Evolutionary conservation across 2,329 filamentous ascomycete genomes (phyloP), one percentile per base, ranked within the genome.

Genomic region (Podosphaera leucotricha): DNA sequence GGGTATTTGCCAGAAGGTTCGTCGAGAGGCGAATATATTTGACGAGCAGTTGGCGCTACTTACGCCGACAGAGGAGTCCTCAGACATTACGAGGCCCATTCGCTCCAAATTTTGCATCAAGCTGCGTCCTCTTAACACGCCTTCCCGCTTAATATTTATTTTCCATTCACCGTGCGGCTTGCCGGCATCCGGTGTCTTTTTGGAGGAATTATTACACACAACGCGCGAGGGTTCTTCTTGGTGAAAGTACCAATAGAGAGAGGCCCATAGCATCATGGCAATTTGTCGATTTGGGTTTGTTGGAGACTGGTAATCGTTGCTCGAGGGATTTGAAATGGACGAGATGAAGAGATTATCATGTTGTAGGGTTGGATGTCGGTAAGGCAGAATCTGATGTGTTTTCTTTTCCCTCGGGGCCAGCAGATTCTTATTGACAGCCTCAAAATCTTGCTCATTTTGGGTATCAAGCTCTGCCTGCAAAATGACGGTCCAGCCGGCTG

Each of bases 191-290:
- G 80, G 79, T 0, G 84, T 87, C 46, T 67, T 59, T 50, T 68
- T 70, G 1, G 77, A 80, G 0, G 71, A 65, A 4, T 72, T 64
- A 6, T 72, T 81, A 16, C 67, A 66, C 28, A 90, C 57, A 42
- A 72, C 69, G 0, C 71, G 66, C 19, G 70, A 66, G 0, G 87
- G 87, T 53, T 78, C 70, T 1, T 75, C 70, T 59, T 92, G 83
- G 62, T 94, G 86, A 54, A 94, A 95, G 65, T 95, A 95, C 87
- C 87, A 95, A 65, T 84, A 93, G 37, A 95, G 66, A 1, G 84
- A 86, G 28, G 85, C 75, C 82, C 84, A 95, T 6, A 95, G 69
- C 80, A 94, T 92, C 82, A 94, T 85, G 51, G 87, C 87, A 47
- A 93, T 82, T 62, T 92, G 82, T 38, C 86, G 70, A 0, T 84